phyloP scores from a whole-genome alignment of 2,329 filamentous ascomycete species.

The Penicillium sp. region DNA sequence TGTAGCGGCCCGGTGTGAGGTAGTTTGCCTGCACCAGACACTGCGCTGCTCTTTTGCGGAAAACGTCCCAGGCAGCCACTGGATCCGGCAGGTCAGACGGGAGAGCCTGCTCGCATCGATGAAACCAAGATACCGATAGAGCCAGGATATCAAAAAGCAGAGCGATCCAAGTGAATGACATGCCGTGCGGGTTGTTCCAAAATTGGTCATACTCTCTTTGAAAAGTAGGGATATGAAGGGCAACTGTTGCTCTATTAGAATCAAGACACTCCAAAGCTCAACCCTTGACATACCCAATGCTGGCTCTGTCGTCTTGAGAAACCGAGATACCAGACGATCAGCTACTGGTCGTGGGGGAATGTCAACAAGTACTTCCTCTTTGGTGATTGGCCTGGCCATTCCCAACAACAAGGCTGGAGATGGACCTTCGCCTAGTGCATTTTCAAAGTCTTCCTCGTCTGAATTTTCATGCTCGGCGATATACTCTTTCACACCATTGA shows the following conservation, averaged over 20 bases:
- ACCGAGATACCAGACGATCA: constrained; percentile 38
- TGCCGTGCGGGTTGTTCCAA: constrained; percentile 29
- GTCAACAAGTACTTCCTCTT: constrained; percentile 36
- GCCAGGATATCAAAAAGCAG: constrained; percentile 33
- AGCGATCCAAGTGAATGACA: constrained; percentile 35
- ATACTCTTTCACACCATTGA: constrained; percentile 37
- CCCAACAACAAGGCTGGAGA: constrained; percentile 34
- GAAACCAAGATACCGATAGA: constrained; percentile 29
- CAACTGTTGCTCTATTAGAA: constrained; percentile 17
- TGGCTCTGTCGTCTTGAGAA: constrained; percentile 38
- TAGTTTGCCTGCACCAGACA: constrained; percentile 39
- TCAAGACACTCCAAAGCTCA: background rate
- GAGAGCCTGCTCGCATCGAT: constrained; percentile 27
- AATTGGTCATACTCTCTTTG: constrained; percentile 37
- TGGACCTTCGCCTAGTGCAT: constrained; percentile 19
- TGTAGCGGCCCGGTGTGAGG: constrained; percentile 33
- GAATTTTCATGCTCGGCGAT: constrained; percentile 26
- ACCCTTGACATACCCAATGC: constrained; percentile 24
- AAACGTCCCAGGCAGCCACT: constrained; percentile 42
- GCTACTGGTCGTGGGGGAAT: constrained; percentile 33
- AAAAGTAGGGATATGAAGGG: constrained; percentile 35
- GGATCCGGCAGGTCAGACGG: constrained; percentile 20
- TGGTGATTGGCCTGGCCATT: constrained; percentile 24
- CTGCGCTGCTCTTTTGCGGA: constrained; percentile 48
- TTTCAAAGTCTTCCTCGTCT: constrained; percentile 27